These are phyloP conservation scores for Saxophila tyrrhenica DNA, from an alignment of 495 filamentous ascomycete species.

Conservation along the genomic window DNA sequence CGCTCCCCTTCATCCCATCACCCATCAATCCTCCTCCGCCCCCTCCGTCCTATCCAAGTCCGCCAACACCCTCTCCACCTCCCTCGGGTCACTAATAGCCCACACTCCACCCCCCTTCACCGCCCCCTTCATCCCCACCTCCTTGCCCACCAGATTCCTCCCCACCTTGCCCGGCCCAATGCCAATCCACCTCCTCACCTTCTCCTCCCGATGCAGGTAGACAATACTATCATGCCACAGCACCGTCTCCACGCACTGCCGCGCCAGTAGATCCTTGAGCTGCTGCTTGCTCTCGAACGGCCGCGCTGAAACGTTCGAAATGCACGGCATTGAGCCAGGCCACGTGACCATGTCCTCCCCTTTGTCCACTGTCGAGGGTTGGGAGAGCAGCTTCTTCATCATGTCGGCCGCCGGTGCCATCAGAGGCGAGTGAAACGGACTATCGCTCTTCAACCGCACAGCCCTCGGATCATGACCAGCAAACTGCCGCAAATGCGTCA, in stretches of 20 bases:
- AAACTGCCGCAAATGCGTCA: conserved; percentile 84
- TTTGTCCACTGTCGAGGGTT: conserved; percentile 32
- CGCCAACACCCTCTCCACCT: conserved; percentile 63
- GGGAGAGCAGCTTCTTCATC: conserved; percentile 52
- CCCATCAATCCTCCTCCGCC: conserved; percentile 18
- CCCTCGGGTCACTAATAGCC: conserved; percentile 74
- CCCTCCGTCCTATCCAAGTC: conserved; percentile 63
- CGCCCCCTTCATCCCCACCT: conserved; percentile 78
- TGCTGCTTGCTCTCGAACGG: conserved; percentile 65
- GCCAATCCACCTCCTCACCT: conserved; percentile 79
- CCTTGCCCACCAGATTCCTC: conserved; percentile 86
- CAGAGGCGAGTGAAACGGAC: conserved; percentile 84
- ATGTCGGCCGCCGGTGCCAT: conserved; percentile 74
- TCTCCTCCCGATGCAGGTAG: conserved; percentile 76
- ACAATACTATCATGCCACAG: conserved; percentile 87
- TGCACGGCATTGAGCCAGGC: conserved; percentile 60
- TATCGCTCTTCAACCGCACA: conserved; percentile 76
- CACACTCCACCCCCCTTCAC: conserved; percentile 85
- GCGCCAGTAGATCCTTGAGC: conserved; percentile 61
- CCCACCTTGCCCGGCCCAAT: conserved; percentile 94
- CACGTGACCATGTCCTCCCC: conserved; percentile 51
- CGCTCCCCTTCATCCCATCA: neutral
- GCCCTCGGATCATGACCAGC: conserved; percentile 85
- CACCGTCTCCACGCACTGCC: conserved; percentile 78
- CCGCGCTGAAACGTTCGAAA: conserved; percentile 74